phyloP scores from a whole-genome alignment of 2,329 filamentous ascomycete genomes.

The Pseudocercospora musae region DNA sequence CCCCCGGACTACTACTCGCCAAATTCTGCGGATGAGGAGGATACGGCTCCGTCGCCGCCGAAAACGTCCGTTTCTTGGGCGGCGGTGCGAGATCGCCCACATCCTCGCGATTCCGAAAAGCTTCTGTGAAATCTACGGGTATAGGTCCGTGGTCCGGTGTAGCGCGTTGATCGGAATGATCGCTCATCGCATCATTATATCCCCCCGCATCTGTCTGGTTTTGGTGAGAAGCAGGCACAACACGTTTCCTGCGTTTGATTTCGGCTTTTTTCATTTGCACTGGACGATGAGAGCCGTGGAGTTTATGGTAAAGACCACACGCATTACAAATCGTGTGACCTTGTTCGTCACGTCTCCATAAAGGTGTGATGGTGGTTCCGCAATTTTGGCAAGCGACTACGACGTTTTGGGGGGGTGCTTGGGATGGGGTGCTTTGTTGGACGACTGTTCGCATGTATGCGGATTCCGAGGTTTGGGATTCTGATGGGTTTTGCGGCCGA shows the following conservation, averaged over 20 bases:
- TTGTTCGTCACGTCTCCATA: conserved; percentile 91
- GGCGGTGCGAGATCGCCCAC: conserved; percentile 15
- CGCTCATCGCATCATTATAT: conserved; percentile 28
- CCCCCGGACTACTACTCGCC: conserved; percentile 6
- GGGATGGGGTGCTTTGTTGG: conserved; percentile 18
- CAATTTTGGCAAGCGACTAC: conserved; percentile 96
- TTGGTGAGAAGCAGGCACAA: conserved; percentile 72
- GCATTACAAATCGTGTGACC: conserved; percentile 98
- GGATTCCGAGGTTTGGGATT: background rate
- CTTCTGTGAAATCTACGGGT: conserved; percentile 38
- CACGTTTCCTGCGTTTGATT: conserved; percentile 92
- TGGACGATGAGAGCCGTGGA: conserved; percentile 88
- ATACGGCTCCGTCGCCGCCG: conserved; percentile 37
- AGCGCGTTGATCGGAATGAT: conserved; percentile 19
- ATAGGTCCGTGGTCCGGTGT: conserved; percentile 25
- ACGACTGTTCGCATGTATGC: conserved; percentile 24
- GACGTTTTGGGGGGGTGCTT: conserved; percentile 54
- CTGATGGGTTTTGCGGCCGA: conserved; percentile 37
- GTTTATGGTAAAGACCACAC: conserved; percentile 93
- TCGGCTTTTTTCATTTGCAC: conserved; percentile 99
- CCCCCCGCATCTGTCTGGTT: conserved; percentile 33
- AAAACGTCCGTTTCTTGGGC: conserved; percentile 64
- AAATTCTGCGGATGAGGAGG: conserved; percentile 24
- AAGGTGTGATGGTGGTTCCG: conserved; percentile 88
- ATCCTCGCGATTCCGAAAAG: conserved; percentile 27